Conservation (phyloP, 345 rosid genomes). For the Hibiscus tridactylites region DNA sequence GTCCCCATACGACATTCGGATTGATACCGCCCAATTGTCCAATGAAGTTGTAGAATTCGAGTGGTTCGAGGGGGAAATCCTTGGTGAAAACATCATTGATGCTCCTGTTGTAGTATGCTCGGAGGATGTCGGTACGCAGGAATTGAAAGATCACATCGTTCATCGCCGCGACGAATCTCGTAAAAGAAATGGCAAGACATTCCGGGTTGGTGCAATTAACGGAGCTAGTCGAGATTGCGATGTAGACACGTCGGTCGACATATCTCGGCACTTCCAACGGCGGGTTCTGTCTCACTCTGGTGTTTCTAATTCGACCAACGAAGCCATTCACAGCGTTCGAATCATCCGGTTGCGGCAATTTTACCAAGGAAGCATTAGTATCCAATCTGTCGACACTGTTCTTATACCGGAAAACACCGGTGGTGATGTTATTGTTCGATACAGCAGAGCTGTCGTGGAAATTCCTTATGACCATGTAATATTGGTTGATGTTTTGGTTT, state of each 20-base stretch:
- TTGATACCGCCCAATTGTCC: neutral
- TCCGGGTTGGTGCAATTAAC: conserved; percentile 6
- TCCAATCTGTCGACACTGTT: neutral
- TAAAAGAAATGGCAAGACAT: neutral
- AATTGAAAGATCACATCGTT: conserved; percentile 34
- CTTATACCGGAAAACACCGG: conserved; percentile 27
- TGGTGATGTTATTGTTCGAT: conserved; percentile 5
- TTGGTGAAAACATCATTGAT: neutral
- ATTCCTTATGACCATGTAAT: too few relatives aligned
- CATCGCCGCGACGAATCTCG: neutral
- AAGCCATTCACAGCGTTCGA: neutral
- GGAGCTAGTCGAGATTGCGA: conserved; percentile 12
- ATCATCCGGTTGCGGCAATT: conserved; percentile 3
- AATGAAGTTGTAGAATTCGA: neutral
- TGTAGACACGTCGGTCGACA: conserved; percentile 10
- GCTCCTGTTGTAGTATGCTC: conserved; percentile 30
- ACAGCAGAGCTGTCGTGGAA: too few relatives aligned
- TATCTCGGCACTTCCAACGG: conserved; percentile 16
- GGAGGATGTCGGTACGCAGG: conserved; percentile 21
- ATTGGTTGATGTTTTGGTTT: too few relatives aligned
- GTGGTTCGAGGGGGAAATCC: neutral
- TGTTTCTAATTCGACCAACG: neutral
- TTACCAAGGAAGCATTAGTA: neutral
- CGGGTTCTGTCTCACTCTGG: neutral
- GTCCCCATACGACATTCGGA: too few relatives aligned